These are phyloP conservation scores for Gilbertella persicaria DNA, from an alignment of 371 early-diverging fungal species.

Conservation along the genomic window DNA sequence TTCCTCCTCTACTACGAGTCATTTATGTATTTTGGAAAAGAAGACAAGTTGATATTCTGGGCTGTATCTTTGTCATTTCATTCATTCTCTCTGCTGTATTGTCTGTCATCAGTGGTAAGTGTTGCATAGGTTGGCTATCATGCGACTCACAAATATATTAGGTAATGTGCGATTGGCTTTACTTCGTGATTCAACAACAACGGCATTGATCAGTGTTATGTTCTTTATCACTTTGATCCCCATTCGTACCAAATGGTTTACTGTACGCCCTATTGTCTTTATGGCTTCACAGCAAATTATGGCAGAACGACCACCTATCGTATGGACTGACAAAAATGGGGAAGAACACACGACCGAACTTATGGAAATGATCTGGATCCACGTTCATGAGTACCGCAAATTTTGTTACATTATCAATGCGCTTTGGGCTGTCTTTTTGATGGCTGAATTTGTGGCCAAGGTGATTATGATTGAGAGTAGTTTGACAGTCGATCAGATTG, in stretches of 20 bases:
- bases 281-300: slow-evolving; percentile 14
- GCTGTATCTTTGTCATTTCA: slow-evolving; percentile 40
- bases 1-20: slow-evolving; percentile 44
- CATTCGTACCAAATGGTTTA: slow-evolving; percentile 34
- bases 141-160: no score
- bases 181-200: slow-evolving; percentile 48
- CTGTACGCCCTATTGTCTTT: slow-evolving; percentile 34
- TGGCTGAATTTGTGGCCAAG: slow-evolving; percentile 40
- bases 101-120: slow-evolving; percentile 36
- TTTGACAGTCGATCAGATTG: slow-evolving; percentile 25
- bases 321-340: slow-evolving; percentile 10
- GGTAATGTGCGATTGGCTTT: slow-evolving; percentile 46
- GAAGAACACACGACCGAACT: slow-evolving; percentile 1
- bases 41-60: slow-evolving; percentile 42
- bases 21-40: slow-evolving; percentile 24
- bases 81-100: slow-evolving; percentile 46
- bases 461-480: slow-evolving; percentile 35
- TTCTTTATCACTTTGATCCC: slow-evolving; percentile 51
- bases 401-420: slow-evolving; percentile 25
- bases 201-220: slow-evolving; percentile 38
- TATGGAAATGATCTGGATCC: slow-evolving; percentile 19
- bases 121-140: no score
- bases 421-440: slow-evolving; percentile 33
- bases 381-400: slow-evolving; percentile 4
- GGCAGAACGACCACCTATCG: neutral